Conservation (phyloP, 805 yeast species). For the Myxozyma lipomycoides region DNA sequence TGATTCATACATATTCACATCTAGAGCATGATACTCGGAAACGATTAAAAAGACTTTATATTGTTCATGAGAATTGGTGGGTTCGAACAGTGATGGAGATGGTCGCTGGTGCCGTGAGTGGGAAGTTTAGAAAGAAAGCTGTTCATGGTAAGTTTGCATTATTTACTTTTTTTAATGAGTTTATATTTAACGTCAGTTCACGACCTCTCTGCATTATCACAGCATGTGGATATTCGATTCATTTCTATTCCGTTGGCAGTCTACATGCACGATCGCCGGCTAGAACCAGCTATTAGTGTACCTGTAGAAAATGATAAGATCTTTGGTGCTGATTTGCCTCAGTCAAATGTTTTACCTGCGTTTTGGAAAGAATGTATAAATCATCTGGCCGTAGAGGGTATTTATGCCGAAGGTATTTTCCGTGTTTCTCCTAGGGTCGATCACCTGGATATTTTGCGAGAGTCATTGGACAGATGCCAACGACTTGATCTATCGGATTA, state of each 20-base stretch:
- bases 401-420: conserved; percentile 28
- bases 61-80: conserved; percentile 91
- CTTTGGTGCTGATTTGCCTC: conserved; percentile 34
- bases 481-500: conserved; percentile 52
- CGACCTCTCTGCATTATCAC: conserved; percentile 51
- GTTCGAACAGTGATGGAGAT: conserved; percentile 72
- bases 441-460: conserved; percentile 33
- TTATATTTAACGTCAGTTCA: conserved; percentile 12
- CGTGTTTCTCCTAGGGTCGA: conserved; percentile 31
- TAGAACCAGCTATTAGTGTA: conserved; percentile 45
- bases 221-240: conserved; percentile 65
- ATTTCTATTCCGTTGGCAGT: conserved; percentile 72
- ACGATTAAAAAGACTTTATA: conserved; percentile 57
- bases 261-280: conserved; percentile 60
- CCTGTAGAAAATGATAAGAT: conserved; percentile 38
- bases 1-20: conserved; percentile 53
- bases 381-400: conserved; percentile 28
- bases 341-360: conserved; percentile 34
- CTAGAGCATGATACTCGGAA: conserved; percentile 56
- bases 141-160: conserved; percentile 43
- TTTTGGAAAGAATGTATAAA: conserved; percentile 33
- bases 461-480: conserved; percentile 47
- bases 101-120: conserved; percentile 56
- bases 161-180: not conserved
- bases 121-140: conserved; percentile 44